Evolutionary conservation across 2,329 filamentous ascomycete genomes (phyloP), one percentile per base, ranked within the genome.

Genomic region (Cryphonectria carpinicola): DNA sequence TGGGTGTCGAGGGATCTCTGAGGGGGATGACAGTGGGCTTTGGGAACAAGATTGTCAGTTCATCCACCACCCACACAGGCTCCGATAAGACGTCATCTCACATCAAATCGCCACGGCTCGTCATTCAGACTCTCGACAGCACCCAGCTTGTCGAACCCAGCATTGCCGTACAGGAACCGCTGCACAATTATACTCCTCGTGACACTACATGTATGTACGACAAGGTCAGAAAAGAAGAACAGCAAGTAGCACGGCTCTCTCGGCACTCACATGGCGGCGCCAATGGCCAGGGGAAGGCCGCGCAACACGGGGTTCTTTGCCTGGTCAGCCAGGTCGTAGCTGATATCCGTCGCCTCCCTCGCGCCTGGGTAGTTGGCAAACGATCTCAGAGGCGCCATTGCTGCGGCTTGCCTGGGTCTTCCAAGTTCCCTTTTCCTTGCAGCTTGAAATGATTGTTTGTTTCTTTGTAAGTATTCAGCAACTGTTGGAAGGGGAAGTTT

Each of bases 241-340:
- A 32, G 28, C 8, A 46, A 32, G 28, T 19, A 46, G 39, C 37
- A 49, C 25, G 35, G 71, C 75, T 68, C 69, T 80, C 79, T 80
- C 37, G 1, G 72, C 22, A 72, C 75, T 69, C 68, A 80, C 80
- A 80, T 41, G 1, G 73, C 69, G 1, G 79, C 76, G 0, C 87
- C 88, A 66, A 90, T 82, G 39, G 88, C 84, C 64, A 97, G 82
- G 10, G 89, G 80, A 43, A 86, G 80, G 6, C 93, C 93, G 69
- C 90, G 86, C 73, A 97, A 82, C 1, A 89, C 85, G 0, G 93
- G 93, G 77, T 95, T 94, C 56, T 87, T 84, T 73, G 89, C 86
- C 43, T 84, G 79, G 32, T 78, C 78, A 63, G 25, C 73, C 25
- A 65, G 43, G 32, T 72, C 75, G 69, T 79, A 80, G 32, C 72